Percentiles rank a stretch among this genome's conserved stretches.
These are phyloP conservation scores for Podospora conica DNA, from an alignment of 495 filamentous ascomycete genomes.

Conservation along the genomic window DNA sequence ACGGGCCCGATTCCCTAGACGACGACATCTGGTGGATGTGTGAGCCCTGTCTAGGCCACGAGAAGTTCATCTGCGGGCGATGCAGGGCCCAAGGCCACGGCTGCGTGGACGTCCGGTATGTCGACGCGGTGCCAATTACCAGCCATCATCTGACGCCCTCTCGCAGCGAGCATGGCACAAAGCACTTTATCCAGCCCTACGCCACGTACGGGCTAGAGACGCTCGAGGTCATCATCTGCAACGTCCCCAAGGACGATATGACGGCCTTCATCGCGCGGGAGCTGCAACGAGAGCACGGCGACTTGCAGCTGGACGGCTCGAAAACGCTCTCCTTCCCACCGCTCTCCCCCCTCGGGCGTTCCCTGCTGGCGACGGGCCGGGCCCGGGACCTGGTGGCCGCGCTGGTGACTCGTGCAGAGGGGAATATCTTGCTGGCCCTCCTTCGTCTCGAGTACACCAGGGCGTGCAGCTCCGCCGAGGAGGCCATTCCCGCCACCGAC, in stretches of 20 bases:
- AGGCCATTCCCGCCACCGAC: neutral
- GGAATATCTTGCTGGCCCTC: neutral
- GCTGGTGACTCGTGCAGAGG: neutral
- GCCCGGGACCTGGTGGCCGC: neutral
- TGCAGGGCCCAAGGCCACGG: neutral
- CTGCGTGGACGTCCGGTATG: neutral
- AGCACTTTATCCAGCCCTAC: neutral
- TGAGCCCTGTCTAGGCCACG: neutral
- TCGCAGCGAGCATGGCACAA: neutral
- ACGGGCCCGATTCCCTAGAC: fast-evolving
- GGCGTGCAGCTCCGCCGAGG: neutral
- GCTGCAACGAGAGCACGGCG: neutral
- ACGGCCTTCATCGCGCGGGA: neutral
- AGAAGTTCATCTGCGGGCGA: neutral
- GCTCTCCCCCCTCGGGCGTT: neutral
- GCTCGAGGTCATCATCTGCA: neutral
- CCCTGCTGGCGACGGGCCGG: neutral
- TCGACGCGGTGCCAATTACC: neutral
- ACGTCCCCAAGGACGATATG: neutral
- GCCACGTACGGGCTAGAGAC: neutral
- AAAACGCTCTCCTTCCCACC: neutral
- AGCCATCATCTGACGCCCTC: neutral
- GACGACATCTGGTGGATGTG: neutral
- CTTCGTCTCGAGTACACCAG: neutral
- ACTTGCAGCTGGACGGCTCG: neutral